Base-by-base conservation (phyloP, 768 basidiomycete species). In the Trametes cubensis region DNA sequence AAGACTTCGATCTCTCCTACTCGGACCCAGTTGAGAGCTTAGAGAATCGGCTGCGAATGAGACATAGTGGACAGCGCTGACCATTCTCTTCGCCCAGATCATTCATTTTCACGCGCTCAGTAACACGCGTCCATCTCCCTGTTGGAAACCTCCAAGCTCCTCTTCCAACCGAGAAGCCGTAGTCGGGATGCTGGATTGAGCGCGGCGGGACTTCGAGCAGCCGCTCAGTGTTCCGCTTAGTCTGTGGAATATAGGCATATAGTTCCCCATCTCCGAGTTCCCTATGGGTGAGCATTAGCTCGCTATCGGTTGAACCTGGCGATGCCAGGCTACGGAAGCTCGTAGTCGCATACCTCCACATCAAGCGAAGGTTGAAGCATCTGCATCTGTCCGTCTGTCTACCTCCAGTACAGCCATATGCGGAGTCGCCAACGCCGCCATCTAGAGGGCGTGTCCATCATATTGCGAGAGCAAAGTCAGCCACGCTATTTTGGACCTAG, bases 71-170 rank as follows among this genome's bases (percentile, higher is more conserved):
- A 28, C 34, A 10, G 5, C 5, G 5, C 75, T 28, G 64, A 81
- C 90, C 90, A 66, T 94, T 82, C 21, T 82, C 78, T 17, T 64
- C 44, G 0, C 85, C 88, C 5, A 83, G 69, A 10, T 82, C 78
- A 69, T 94, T 94, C 61, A 94, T 70, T 73, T 81, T 85, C 55
- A 92, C 77, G n/a, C 89, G 79, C 65, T 89, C 81, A 0, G 86
- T 82, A 15, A 93, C 71, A 10, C 80, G 78, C 1, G 79, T 79
- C 91, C 92, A 94, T 40, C 69, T 63, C 1, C 80, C 81, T 0
- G 78, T 66, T 17, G 77, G 69, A 64, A 87, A 85, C 3, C 70
- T 74, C 75, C 83, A 92, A 0, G 86, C 76, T 0, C 86, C 88
- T 13, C 86, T 78, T 0, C 88, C 90, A 23, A 90, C 83, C 13